Evolutionary conservation across 345 rosid species (phyloP), one percentile per base, ranked within the genome.

Genomic region (Eucalyptus regnans): DNA sequence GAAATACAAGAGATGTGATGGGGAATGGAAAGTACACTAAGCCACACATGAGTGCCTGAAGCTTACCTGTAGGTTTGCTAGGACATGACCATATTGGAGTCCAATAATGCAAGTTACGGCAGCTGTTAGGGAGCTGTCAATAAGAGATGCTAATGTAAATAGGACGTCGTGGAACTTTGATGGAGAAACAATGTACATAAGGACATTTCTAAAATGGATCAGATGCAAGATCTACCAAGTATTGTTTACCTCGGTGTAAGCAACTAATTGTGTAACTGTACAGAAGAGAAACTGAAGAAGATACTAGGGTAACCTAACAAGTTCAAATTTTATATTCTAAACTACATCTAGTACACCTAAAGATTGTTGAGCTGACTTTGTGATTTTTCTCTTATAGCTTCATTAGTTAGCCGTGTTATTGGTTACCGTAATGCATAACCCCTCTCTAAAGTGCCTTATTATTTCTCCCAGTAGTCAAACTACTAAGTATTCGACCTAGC

Each of bases 31-130:
- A 76, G 48, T 37, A 76, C 46, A 76, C 83, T 37, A 20, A 76
- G 48, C 27, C 4, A 71, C 7, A 12, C 25, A 33, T 33, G 83
- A 20, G 46, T 12, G 27, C 83, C 83, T 43, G 12, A 44, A 16
- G 8, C 86, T 66, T 81, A 93, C 95, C 91, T 89, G 90, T 71
- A 89, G n/a, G 62, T 90, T 89, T 88, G 90, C 92, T 80, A 93
- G 95, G 87, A 89, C 86, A 81, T 93, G 95, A 27, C 95, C 95
- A 29, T 88, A 93, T 54, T 93, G 95, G 86, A 93, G 95, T 86
- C 95, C 95, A 88, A 93, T 87, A 33, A 93, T 88, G 92, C 93
- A 91, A 43, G 93, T 89, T 58, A 90, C 91, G 29, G 92, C 92
- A 76, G 92, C 95, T 51, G 93, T 91, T 64, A 93, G 68, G 88